These are phyloP conservation scores for Brettanomyces sp. DNA, from an alignment of 805 yeast species.

Conservation along the genomic window DNA sequence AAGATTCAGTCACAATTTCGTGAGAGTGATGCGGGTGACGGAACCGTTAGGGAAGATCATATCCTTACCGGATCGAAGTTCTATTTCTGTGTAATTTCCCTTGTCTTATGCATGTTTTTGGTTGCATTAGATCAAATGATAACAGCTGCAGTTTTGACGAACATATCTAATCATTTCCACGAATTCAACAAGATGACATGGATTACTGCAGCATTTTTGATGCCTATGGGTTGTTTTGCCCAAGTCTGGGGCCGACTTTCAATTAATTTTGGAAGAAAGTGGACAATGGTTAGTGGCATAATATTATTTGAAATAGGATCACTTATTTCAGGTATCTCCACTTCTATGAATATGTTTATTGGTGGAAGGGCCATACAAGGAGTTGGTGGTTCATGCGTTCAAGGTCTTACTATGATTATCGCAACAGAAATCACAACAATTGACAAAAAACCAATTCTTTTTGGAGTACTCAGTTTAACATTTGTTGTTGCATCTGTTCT, in stretches of 20 bases:
- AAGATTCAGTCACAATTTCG: constrained; percentile 9
- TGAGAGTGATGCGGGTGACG: constrained; percentile 34
- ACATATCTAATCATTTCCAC: constrained; percentile 39
- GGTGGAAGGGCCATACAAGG: constrained; percentile 69
- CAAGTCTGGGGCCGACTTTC: constrained; percentile 50
- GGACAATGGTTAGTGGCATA: constrained; percentile 37
- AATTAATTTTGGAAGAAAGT: constrained; percentile 48
- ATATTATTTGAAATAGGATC: constrained; percentile 55
- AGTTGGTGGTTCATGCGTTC: constrained; percentile 65
- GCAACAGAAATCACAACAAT: constrained; percentile 46
- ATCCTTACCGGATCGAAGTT: constrained; percentile 15
- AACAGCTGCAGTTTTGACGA: constrained; percentile 39
- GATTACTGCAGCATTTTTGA: constrained; percentile 45
- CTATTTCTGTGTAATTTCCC: constrained; percentile 8
- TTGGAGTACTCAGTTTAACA: constrained; percentile 30
- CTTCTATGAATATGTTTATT: constrained; percentile 49
- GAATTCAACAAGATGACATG: constrained; percentile 47
- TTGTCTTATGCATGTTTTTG: constrained; percentile 13
- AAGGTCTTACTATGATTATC: constrained; percentile 46
- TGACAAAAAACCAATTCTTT: constrained; percentile 29
- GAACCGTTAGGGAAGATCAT: constrained; percentile 23
- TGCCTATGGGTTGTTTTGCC: constrained; percentile 44
- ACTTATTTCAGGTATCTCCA: constrained; percentile 45
- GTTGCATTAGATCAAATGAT: constrained; percentile 52
- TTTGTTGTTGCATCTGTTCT: constrained; percentile 42